phyloP scores from a whole-genome alignment of 2,329 filamentous ascomycete species.

The Sclerotinia trifoliorum region DNA sequence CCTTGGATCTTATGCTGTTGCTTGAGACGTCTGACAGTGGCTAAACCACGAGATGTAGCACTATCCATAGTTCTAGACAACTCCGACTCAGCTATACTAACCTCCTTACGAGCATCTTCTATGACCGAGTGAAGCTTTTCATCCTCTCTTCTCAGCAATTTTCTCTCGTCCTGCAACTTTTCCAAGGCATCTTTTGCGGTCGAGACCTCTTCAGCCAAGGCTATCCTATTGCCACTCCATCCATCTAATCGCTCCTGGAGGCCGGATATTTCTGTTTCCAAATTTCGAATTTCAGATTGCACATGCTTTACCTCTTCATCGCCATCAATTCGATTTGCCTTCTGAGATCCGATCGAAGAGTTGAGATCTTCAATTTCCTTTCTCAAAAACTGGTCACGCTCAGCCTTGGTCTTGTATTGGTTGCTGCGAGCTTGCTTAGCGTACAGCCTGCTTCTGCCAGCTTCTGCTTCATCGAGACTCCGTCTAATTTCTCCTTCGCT shows the following conservation, averaged over 20 bases:
- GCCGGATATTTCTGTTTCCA: constrained; percentile 70
- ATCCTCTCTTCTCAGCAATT: constrained; percentile 83
- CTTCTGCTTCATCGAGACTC: constrained; percentile 73
- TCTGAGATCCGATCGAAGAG: constrained; percentile 72
- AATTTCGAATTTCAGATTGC: constrained; percentile 65
- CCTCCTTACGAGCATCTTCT: constrained; percentile 71
- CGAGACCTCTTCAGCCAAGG: constrained; percentile 71
- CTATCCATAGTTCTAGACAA: constrained; percentile 86
- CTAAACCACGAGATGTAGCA: constrained; percentile 80
- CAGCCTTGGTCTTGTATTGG: constrained; percentile 82
- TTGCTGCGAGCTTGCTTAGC: constrained; percentile 89
- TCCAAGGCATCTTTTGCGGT: constrained; percentile 76
- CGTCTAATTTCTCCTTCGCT: constrained; percentile 70
- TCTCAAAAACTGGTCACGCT: constrained; percentile 80
- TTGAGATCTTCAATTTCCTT: constrained; percentile 80
- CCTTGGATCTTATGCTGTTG: constrained; percentile 76
- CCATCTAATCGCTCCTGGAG: constrained; percentile 74
- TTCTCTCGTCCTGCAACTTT: constrained; percentile 79
- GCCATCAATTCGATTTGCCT: constrained; percentile 79
- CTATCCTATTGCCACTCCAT: constrained; percentile 71
- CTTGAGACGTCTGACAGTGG: constrained; percentile 81
- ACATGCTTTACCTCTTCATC: constrained; percentile 77
- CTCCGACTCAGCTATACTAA: constrained; percentile 72
- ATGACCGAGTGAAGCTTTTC: constrained; percentile 81
- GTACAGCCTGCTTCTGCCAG: constrained; percentile 73